Evolutionary conservation across 2,329 filamentous ascomycete genomes (phyloP), one percentile per base, ranked within the genome.

Genomic region (Thelonectria blattea): DNA sequence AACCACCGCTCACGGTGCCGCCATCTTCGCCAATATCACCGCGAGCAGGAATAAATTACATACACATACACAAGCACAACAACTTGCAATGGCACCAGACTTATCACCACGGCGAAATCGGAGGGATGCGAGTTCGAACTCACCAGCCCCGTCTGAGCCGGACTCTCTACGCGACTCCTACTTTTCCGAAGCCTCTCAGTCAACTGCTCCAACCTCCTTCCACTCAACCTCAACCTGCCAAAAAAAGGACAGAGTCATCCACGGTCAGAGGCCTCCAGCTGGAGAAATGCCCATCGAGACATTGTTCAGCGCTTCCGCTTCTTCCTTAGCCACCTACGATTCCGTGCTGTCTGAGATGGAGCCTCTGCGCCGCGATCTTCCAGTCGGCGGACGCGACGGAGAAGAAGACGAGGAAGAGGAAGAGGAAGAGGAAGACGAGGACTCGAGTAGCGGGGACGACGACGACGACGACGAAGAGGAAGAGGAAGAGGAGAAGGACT

Each of bases 251-350:
- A 55, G 62, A 30, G 34, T 46, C 15, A 24, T 64, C 18, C 56
- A 59, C 27, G 47, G 52, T 18, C 58, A 64, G 41, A 69, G 59
- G 46, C 30, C 48, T 14, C 47, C 66, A 32, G 12, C 54, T 45
- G n/a, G 45, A 20, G 58, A 52, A 56, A 63, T 62, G 18, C 10
- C 56, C 14, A 52, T 52, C 17, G 64, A 67, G 51, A 56, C 41
- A 32, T 58, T 65, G 43, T 71, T 68, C 52, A 59, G 64, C 47
- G 60, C 61, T 12, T 75, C 74, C 7, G 66, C 54, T 47, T 82
- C 85, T 24, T 95, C 92, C 0, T 83, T 87, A 66, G 89, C 92
- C 62, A 96, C 93, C 1, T 96, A 93, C 75, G 87, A 88, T 69
- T 97, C 93, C 5, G 91, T 88, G 3, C 79, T 85, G 68, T 79